phyloP scores from a whole-genome alignment of 2,329 filamentous ascomycete species.

The Aspergillus ustus region DNA sequence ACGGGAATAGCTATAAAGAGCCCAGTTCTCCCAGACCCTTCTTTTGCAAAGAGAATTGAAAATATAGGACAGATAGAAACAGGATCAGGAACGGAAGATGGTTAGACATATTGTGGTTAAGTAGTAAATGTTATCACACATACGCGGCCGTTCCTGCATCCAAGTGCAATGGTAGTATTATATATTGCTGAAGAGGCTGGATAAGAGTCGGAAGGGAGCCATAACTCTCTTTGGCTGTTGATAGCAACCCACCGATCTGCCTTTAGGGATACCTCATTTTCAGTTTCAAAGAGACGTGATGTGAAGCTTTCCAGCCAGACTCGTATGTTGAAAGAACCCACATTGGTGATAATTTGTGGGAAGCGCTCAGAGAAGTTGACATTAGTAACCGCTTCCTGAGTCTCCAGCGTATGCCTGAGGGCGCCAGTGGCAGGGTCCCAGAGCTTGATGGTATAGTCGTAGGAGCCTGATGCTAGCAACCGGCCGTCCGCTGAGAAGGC shows the following conservation, averaged over 20 bases:
- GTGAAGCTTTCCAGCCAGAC: constrained; percentile 4
- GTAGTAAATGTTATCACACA: no score
- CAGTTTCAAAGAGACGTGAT: constrained; percentile 5
- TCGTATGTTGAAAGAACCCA: constrained; percentile 16
- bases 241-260: constrained; percentile 4
- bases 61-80: no score
- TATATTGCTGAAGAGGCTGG: no score
- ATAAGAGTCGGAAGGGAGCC: no score
- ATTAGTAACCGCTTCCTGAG: neutral
- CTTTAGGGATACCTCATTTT: neutral
- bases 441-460: neutral
- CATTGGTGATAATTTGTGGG: constrained; percentile 5
- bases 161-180: no score
- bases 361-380: constrained; percentile 9
- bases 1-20: no score
- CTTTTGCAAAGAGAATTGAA: no score
- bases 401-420: neutral
- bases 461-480: neutral
- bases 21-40: no score
- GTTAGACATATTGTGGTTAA: no score
- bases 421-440: neutral
- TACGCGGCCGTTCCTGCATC: no score
- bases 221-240: no score
- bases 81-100: no score
- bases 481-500: neutral